Evolutionary conservation across 345 rosid species (phyloP).

Genomic region (Citrus inodora): DNA sequence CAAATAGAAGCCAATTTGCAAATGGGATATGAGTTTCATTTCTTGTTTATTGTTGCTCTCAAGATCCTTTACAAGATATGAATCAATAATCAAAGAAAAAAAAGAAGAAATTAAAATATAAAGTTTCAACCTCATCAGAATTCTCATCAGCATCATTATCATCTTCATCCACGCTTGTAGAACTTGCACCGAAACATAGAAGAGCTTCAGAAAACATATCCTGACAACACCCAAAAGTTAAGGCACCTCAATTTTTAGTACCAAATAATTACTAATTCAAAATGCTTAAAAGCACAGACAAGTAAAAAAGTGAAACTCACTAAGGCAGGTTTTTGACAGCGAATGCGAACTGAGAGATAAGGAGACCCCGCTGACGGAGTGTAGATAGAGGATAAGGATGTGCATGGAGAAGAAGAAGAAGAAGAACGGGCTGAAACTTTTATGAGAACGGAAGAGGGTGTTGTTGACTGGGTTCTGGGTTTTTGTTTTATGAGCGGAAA

Average conservation of each 20-base stretch:
- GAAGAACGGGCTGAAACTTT: constrained; percentile 16
- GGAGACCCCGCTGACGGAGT: constrained; percentile 15
- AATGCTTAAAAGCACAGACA: not conserved
- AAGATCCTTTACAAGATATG: not conserved
- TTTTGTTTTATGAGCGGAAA: constrained; percentile 9
- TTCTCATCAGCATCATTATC: constrained; percentile 32
- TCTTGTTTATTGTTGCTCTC: not conserved
- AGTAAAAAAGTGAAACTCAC: constrained; percentile 28
- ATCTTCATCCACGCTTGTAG: constrained; percentile 51
- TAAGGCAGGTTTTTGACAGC: constrained; percentile 44
- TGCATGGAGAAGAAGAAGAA: constrained; percentile 14
- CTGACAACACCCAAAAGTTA: constrained; percentile 33
- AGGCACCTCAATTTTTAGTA: not conserved
- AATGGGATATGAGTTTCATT: not conserved
- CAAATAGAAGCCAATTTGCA: too few relatives aligned
- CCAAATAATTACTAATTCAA: not conserved
- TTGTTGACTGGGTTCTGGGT: not conserved
- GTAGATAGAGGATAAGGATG: constrained; percentile 6
- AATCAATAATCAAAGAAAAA: not conserved
- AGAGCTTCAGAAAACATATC: constrained; percentile 80
- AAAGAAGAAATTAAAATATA: not conserved
- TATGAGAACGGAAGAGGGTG: constrained; percentile 14
- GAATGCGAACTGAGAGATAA: constrained; percentile 71
- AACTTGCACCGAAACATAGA: constrained; percentile 78
- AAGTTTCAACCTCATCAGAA: constrained; percentile 50